Percentiles rank a stretch among this genome's conserved stretches.
Conservation (phyloP, 352 stramenopile genomes). For the Poterioochromonas sp. region DNA sequence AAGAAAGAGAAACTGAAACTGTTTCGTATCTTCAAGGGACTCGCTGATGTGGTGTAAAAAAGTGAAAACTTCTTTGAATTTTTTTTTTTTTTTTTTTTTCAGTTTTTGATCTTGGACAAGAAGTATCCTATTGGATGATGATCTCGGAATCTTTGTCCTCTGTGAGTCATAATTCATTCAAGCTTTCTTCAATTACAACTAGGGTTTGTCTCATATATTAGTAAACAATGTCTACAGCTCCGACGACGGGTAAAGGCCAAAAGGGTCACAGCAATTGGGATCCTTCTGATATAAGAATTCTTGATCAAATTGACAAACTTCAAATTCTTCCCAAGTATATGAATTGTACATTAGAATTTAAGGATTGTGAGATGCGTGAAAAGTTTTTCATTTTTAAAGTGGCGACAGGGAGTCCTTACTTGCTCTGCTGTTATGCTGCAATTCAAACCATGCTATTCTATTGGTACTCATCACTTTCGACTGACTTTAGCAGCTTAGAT, state of each 20-base stretch:
- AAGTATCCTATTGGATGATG: slow-evolving; percentile 14
- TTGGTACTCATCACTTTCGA: slow-evolving; percentile 13
- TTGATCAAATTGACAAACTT: slow-evolving; percentile 17
- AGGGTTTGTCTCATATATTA: slow-evolving; percentile 15
- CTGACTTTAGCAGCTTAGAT: slow-evolving; percentile 13
- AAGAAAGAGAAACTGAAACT: no score
- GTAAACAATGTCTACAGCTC: slow-evolving; percentile 13
- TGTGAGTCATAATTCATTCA: slow-evolving; percentile 13
- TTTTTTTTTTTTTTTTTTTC: no score
- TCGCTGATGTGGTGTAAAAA: no score
- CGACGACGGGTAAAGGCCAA: slow-evolving; percentile 7
- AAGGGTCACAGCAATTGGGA: slow-evolving; percentile 10
- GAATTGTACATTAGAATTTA: slow-evolving; percentile 18
- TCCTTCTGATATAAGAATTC: slow-evolving; percentile 15
- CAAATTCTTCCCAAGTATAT: slow-evolving; percentile 15
- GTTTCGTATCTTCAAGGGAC: no score
- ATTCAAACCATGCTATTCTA: slow-evolving; percentile 15
- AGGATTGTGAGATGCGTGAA: slow-evolving; percentile 11
- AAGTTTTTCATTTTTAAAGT: slow-evolving; percentile 19
- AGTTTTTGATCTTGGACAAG: slow-evolving; percentile 14
- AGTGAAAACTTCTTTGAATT: no score
- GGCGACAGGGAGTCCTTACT: slow-evolving; percentile 7
- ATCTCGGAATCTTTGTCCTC: slow-evolving; percentile 10
- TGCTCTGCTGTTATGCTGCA: slow-evolving; percentile 10
- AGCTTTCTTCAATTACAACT: slow-evolving; percentile 15